Conservation (phyloP, 768 basidiomycete genomes). For the Amanita subjunquillea region DNA sequence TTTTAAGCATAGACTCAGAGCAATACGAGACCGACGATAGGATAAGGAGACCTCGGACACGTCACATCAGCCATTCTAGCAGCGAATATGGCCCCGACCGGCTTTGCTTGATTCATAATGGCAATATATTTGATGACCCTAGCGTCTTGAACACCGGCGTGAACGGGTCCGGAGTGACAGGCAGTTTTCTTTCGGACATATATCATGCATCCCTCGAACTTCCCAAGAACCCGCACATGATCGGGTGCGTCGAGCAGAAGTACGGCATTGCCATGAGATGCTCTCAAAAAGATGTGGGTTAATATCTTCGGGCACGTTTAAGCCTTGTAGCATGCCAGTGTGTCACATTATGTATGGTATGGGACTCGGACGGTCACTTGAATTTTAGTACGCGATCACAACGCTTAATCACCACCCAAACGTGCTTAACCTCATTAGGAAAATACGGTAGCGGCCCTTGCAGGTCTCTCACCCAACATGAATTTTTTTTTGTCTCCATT, state of each 20-base stretch:
- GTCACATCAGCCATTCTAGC: neutral
- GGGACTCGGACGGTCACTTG: neutral
- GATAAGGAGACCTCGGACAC: neutral
- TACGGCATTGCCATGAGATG: neutral
- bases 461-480: neutral
- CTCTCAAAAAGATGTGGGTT: neutral
- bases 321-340: too few species aligned
- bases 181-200: neutral
- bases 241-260: neutral
- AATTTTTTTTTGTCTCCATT: too few species aligned
- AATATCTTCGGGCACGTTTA: neutral
- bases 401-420: conserved; percentile 2
- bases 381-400: neutral
- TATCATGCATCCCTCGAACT: neutral
- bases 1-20: neutral
- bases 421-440: neutral
- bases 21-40: neutral
- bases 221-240: neutral
- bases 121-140: neutral
- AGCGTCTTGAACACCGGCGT: neutral
- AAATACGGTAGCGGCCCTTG: neutral
- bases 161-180: neutral
- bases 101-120: neutral
- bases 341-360: neutral
- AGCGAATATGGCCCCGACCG: neutral